These are phyloP conservation scores for Lichtheimia hyalospora DNA, from an alignment of 371 early-diverging fungal species.

Conservation along the genomic window DNA sequence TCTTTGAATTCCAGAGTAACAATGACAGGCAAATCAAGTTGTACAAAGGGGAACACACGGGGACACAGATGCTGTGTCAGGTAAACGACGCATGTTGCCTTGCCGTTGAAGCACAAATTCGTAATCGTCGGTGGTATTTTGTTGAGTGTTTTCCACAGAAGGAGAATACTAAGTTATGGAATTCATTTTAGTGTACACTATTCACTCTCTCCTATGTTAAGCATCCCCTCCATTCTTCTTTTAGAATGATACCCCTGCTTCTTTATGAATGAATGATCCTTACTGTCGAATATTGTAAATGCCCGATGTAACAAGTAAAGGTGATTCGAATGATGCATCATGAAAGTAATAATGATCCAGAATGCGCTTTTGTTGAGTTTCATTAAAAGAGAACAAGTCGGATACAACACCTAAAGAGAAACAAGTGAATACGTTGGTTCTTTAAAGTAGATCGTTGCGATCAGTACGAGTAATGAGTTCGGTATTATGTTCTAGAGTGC, in stretches of 20 bases:
- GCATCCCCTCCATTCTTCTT: too few species aligned
- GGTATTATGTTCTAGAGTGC: too few species aligned
- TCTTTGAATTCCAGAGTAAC: slow-evolving; percentile 19
- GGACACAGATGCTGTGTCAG: slow-evolving; percentile 24
- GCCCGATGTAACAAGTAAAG: slow-evolving; percentile 15
- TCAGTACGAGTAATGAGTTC: slow-evolving; percentile 1
- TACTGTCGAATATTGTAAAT: slow-evolving; percentile 23
- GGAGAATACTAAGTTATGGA: slow-evolving; percentile 10
- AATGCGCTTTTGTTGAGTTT: slow-evolving; percentile 15
- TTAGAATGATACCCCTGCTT: too few species aligned
- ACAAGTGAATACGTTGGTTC: neutral
- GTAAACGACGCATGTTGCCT: slow-evolving; percentile 16
- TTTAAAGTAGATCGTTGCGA: neutral
- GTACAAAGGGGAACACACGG: slow-evolving; percentile 18
- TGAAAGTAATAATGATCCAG: slow-evolving; percentile 21
- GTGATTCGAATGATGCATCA: slow-evolving; percentile 22
- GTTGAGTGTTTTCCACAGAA: slow-evolving; percentile 24
- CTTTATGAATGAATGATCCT: neutral
- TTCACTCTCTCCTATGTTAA: too few species aligned
- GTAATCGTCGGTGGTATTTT: slow-evolving; percentile 15
- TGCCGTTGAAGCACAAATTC: slow-evolving; percentile 20
- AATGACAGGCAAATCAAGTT: slow-evolving; percentile 19
- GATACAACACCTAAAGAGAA: slow-evolving; percentile 11
- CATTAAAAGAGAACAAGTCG: slow-evolving; percentile 22
- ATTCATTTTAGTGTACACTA: too few species aligned